Evolutionary conservation across 768 basidiomycete species (phyloP).

Genomic region (Tricholoma terreum): DNA sequence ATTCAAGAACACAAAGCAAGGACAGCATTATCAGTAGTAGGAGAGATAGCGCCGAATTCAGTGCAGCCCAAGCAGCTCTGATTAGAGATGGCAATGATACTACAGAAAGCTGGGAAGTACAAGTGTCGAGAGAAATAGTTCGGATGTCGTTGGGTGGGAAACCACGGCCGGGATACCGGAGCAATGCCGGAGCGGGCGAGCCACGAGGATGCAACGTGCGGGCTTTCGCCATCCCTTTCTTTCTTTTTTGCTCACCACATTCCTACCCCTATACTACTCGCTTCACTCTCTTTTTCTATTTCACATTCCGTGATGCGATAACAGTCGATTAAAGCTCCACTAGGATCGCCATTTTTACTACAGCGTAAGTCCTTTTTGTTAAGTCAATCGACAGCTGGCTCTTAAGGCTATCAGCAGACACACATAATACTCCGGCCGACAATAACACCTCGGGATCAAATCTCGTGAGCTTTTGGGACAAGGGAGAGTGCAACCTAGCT

Average conservation of each 20-base stretch:
- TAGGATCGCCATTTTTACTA: conserved; percentile 40
- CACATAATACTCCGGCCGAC: conserved; percentile 29
- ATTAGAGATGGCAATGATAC: conserved; percentile 25
- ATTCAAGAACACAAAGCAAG: conserved; percentile 31
- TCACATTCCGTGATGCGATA: conserved; percentile 19
- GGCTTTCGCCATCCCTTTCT: conserved; percentile 12
- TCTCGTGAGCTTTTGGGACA: conserved; percentile 12
- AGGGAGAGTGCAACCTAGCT: conserved; percentile 12
- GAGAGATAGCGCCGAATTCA: conserved; percentile 59
- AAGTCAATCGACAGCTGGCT: conserved; percentile 1
- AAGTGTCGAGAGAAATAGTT: conserved; percentile 55
- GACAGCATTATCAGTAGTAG: conserved; percentile 35
- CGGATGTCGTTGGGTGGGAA: conserved; percentile 41
- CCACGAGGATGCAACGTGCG: conserved; percentile 42
- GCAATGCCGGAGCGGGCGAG: conserved; percentile 20
- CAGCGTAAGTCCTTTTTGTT: conserved; percentile 27
- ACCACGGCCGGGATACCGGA: conserved; percentile 11
- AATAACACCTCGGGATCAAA: conserved; percentile 12
- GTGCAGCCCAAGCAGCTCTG: conserved; percentile 43
- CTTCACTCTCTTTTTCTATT: conserved; percentile 20
- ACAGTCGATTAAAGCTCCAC: conserved; percentile 24
- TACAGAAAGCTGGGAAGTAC: conserved; percentile 53
- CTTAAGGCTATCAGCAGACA: conserved; percentile 20
- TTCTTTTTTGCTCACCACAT: conserved; percentile 21
- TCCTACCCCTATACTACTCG: conserved; percentile 22